A percentile compares a stretch with the other conserved stretches of the same genome.
Conservation (phyloP, 2,329 filamentous ascomycete genomes). For the Aspergillus sp. region DNA sequence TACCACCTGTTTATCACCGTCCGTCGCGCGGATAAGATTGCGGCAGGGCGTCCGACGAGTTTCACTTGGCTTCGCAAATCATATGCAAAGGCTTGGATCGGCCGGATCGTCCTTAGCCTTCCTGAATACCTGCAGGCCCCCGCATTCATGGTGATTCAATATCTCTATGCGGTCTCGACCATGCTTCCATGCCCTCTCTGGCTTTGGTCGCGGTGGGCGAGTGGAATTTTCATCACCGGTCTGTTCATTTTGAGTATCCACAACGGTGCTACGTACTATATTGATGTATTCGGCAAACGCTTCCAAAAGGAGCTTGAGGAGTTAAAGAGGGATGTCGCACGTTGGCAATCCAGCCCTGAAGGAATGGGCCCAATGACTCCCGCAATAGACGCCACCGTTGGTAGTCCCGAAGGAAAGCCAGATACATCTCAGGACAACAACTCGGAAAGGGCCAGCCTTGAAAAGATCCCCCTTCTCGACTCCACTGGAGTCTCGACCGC, state of each 20-base stretch:
- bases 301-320: slow-evolving; percentile 96
- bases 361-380: slow-evolving; percentile 32
- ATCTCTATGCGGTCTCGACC: slow-evolving; percentile 82
- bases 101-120: slow-evolving; percentile 76
- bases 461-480: slow-evolving; percentile 40
- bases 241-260: slow-evolving; percentile 96
- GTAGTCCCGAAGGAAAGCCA: slow-evolving; percentile 18
- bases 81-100: slow-evolving; percentile 87
- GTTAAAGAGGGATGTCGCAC: slow-evolving; percentile 82
- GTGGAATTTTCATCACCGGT: slow-evolving; percentile 69
- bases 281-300: slow-evolving; percentile 93
- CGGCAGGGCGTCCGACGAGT: slow-evolving; percentile 88
- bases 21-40: slow-evolving; percentile 91
- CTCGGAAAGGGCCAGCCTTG: slow-evolving; percentile 29
- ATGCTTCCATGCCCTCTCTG: slow-evolving; percentile 94
- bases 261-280: slow-evolving; percentile 96
- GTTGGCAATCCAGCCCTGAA: slow-evolving; percentile 66
- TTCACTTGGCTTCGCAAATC: slow-evolving; percentile 96
- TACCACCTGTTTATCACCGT: slow-evolving; percentile 97
- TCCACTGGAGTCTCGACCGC: slow-evolving; percentile 29
- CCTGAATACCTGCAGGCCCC: slow-evolving; percentile 76
- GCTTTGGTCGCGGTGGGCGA: slow-evolving; percentile 86
- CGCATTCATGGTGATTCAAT: slow-evolving; percentile 96
- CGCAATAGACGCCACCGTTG: slow-evolving; percentile 23
- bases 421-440: slow-evolving; percentile 18